Base-by-base conservation (phyloP, 2,329 filamentous ascomycete genomes). In the Fusarium sororula region DNA sequence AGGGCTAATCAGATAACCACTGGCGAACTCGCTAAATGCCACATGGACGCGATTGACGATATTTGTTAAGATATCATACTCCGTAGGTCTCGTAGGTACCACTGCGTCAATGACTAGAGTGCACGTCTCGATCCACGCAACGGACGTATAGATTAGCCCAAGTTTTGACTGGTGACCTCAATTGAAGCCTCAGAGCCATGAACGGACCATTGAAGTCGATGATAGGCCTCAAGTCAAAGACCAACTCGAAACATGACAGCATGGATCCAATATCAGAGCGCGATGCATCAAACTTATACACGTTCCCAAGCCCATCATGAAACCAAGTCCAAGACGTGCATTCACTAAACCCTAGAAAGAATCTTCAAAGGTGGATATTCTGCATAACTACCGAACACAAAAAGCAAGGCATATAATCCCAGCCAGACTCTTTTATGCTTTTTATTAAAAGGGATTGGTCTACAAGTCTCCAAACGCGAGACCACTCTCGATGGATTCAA, bases 391-490 rank as follows among this genome's bases (percentile, higher is more conserved):
- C 18, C 18, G 26, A 32, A 42, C 24, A 20, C 32, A 54, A 39
- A 50, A 66, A 48, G 41, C 56, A 54, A 30, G 24, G 24, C 20
- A 61, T 13, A 42, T 54, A 30, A 45, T 17, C 55, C 55, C n/a
- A 58, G 59, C 58, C 63, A 68, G 42, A 62, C 59, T 59, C 18
- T 58, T 70, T 48, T 51, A 24, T 66, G 38, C 35, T 20, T 51
- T 32, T 64, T 28, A 50, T 5, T 38, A 38, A 55, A 62, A 58
- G 47, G 63, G 67, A 74, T 74, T 74, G 72, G 72, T 51, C 53
- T 74, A 47, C 39, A 73, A 48, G 38, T 35, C 38, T 45, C 64
- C 59, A 66, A 56, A 72, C 72, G 72, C 72, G 72, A 61, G 39
- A 39, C 44, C 42, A 47, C 35, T 68, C 42, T 55, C 20, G 12